Percentiles rank a stretch among this genome's conserved stretches.
Evolutionary conservation across 371 early-diverging fungal genomes (phyloP).

Genomic region (Antonospora locustae): DNA sequence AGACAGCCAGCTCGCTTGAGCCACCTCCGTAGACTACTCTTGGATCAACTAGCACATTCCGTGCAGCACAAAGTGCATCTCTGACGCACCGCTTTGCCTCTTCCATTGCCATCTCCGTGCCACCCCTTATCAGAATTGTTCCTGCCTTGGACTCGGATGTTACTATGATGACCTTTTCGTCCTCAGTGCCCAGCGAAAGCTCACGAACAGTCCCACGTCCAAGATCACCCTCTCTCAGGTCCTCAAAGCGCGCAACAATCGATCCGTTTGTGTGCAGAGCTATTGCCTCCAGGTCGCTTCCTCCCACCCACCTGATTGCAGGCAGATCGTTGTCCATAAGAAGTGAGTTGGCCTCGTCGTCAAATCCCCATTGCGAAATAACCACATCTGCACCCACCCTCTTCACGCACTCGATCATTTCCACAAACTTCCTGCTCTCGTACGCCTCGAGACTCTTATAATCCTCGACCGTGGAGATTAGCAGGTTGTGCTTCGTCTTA

Average conservation of each 20-base stretch:
- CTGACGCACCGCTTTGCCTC: slow-evolving; percentile 95
- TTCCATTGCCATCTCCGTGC: slow-evolving; percentile 93
- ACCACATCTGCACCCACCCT: slow-evolving; percentile 87
- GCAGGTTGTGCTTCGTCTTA: slow-evolving; percentile 97
- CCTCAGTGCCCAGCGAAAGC: slow-evolving; percentile 83
- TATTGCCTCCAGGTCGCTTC: slow-evolving; percentile 84
- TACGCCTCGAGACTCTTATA: slow-evolving; percentile 81
- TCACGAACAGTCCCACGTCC: slow-evolving; percentile 88
- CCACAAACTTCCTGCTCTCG: slow-evolving; percentile 80
- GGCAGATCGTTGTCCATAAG: slow-evolving; percentile 88
- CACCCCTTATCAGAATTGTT: slow-evolving; percentile 90
- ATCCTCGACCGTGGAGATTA: slow-evolving; percentile 86
- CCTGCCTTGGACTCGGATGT: slow-evolving; percentile 62
- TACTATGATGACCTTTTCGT: slow-evolving; percentile 88
- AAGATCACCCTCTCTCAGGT: slow-evolving; percentile 71
- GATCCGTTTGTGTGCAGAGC: slow-evolving; percentile 95
- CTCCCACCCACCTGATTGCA: slow-evolving; percentile 99
- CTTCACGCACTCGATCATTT: slow-evolving; percentile 90
- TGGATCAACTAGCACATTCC: slow-evolving; percentile 84
- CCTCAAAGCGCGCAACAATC: slow-evolving; percentile 96
- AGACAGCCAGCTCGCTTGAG: slow-evolving; percentile 83
- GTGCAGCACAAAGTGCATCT: slow-evolving; percentile 95
- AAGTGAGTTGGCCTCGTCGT: slow-evolving; percentile 98
- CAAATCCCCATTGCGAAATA: slow-evolving; percentile 99
- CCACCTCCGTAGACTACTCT: slow-evolving; percentile 98